A percentile compares a stretch with the other conserved stretches of the same genome.
Evolutionary conservation across 2,329 filamentous ascomycete genomes (phyloP).

Genomic region (Monosporascus sp.): DNA sequence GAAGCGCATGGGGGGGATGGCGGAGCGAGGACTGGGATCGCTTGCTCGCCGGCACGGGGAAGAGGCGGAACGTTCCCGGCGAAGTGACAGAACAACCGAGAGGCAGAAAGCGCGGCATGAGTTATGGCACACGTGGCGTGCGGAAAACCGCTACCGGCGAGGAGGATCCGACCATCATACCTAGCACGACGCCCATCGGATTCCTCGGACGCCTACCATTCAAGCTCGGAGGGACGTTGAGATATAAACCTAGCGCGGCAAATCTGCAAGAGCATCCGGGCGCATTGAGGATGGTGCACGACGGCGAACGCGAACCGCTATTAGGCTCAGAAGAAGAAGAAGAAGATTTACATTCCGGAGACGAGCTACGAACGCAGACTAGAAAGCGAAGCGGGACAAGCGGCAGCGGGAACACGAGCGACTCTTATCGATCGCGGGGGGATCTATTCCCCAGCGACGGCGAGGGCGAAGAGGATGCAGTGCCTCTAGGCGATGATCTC

Average conservation of each 20-base stretch:
- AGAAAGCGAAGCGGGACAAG: constrained; percentile 72
- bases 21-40: constrained; percentile 80
- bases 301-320: constrained; percentile 63
- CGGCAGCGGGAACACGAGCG: constrained; percentile 74
- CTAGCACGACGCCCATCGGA: constrained; percentile 77
- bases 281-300: constrained; percentile 33
- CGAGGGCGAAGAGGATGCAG: constrained; percentile 83
- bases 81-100: constrained; percentile 25
- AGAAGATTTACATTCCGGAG: constrained; percentile 9
- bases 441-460: constrained; percentile 87
- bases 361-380: constrained; percentile 27
- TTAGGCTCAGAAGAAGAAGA: constrained; percentile 35
- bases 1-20: constrained; percentile 65
- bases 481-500: constrained; percentile 91
- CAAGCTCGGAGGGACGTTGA: constrained; percentile 73
- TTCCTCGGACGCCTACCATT: constrained; percentile 82
- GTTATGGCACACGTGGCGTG: constrained; percentile 67
- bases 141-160: constrained; percentile 43
- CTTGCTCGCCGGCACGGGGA: constrained; percentile 65
- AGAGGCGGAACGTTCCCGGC: constrained; percentile 11
- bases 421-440: constrained; percentile 80
- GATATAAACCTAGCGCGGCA: constrained; percentile 87
- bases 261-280: constrained; percentile 85
- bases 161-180: constrained; percentile 85
- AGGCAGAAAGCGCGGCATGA: constrained; percentile 71